Evolutionary conservation across 2,329 filamentous ascomycete species (phyloP).

Genomic region (Lasiodiplodia citricola): DNA sequence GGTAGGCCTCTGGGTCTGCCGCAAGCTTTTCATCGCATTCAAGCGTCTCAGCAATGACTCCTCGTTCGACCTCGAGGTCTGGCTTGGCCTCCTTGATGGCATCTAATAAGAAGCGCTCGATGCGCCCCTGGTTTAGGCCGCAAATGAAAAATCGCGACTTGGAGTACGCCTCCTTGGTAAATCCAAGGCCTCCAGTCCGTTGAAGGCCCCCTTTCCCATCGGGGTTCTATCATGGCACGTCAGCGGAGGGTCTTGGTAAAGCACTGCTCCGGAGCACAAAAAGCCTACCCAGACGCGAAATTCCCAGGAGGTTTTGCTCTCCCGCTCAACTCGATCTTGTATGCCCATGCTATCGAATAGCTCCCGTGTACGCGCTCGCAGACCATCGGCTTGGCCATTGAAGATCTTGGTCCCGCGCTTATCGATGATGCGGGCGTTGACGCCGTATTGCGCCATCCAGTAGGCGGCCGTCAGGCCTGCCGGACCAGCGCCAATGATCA

Average conservation of each 20-base stretch:
- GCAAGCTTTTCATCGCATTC: slow-evolving; percentile 54
- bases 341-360: slow-evolving; percentile 75
- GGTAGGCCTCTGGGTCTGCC: slow-evolving; percentile 32
- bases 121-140: neutral
- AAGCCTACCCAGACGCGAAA: slow-evolving; percentile 32
- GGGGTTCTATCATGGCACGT: neutral
- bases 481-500: slow-evolving; percentile 9
- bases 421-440: slow-evolving; percentile 52
- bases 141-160: neutral
- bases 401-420: slow-evolving; percentile 59
- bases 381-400: slow-evolving; percentile 66
- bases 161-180: slow-evolving; percentile 42
- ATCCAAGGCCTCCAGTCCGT: slow-evolving; percentile 30
- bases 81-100: neutral
- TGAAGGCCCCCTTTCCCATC: neutral
- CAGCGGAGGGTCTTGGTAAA: neutral
- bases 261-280: no score
- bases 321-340: slow-evolving; percentile 65
- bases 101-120: neutral
- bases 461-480: neutral
- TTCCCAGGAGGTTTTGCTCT: slow-evolving; percentile 52
- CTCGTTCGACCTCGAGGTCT: neutral
- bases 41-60: neutral
- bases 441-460: slow-evolving; percentile 11
- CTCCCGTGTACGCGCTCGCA: slow-evolving; percentile 71